Conservation (phyloP, 345 rosid species). For the Trapa incisa region DNA sequence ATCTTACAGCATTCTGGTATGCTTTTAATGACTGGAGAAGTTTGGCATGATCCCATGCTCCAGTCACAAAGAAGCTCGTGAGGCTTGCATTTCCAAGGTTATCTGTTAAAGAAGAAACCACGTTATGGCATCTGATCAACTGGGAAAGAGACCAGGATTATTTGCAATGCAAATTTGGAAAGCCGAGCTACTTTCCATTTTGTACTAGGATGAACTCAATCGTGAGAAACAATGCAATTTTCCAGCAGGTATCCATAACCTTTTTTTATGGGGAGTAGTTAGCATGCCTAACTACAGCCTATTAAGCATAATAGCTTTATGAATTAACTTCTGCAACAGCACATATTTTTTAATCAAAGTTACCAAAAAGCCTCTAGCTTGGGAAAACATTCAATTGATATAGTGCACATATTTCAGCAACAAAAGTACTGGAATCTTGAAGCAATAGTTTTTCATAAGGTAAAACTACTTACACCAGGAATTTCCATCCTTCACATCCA, state of each 20-base stretch:
- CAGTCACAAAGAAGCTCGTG: constrained; percentile 54
- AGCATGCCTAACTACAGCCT: too few relatives aligned
- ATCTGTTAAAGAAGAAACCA: constrained; percentile 22
- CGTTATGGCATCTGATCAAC: not conserved
- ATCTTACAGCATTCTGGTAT: constrained; percentile 66
- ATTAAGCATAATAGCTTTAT: not conserved
- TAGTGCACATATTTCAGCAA: not conserved
- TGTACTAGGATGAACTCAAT: not conserved
- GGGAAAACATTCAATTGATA: not conserved
- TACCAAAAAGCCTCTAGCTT: not conserved
- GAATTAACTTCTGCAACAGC: not conserved
- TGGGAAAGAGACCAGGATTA: not conserved
- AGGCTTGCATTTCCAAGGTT: constrained; percentile 69
- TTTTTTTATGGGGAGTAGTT: not conserved
- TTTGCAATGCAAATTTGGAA: not conserved
- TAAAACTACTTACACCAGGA: constrained; percentile 52
- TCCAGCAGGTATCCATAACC: not conserved
- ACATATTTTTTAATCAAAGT: not conserved
- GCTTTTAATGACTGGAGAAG: constrained; percentile 61
- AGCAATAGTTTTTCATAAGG: not conserved
- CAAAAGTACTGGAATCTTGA: not conserved
- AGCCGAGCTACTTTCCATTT: not conserved
- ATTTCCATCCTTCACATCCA: constrained; percentile 70
- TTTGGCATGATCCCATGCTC: constrained; percentile 62
- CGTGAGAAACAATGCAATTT: not conserved